phyloP scores from a whole-genome alignment of 169 alveolate species.

The Cryptosporidium sp. region DNA sequence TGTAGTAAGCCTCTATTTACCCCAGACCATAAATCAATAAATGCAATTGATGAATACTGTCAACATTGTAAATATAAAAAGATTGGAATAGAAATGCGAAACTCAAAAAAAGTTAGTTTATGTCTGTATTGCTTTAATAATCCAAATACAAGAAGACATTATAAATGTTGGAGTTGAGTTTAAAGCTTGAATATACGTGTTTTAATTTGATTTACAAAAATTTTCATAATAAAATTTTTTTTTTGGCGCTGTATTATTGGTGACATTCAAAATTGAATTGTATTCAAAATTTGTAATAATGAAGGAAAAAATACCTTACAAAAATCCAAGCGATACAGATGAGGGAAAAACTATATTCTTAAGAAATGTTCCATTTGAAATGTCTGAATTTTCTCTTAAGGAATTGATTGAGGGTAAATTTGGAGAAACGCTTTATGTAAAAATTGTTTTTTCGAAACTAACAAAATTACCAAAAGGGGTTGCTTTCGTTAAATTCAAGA shows the following conservation, averaged over 20 bases:
- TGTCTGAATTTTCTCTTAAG: slow-evolving; percentile 36
- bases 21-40: background rate
- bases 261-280: background rate
- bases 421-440: slow-evolving; percentile 46
- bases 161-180: background rate
- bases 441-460: slow-evolving; percentile 33
- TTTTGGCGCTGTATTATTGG: slow-evolving; percentile 5
- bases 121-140: slow-evolving; percentile 17
- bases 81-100: background rate
- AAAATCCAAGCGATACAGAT: slow-evolving; percentile 3
- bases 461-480: slow-evolving; percentile 70
- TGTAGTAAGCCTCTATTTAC: slow-evolving; percentile 16
- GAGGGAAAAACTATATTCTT: slow-evolving; percentile 63
- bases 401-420: slow-evolving; percentile 23
- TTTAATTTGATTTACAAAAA: background rate
- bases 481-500: slow-evolving; percentile 54
- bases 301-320: background rate
- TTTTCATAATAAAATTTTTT: background rate
- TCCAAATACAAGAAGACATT: background rate
- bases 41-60: background rate
- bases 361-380: slow-evolving; percentile 70
- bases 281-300: slow-evolving; percentile 2
- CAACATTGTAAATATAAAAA: slow-evolving; percentile 4
- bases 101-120: slow-evolving; percentile 3
- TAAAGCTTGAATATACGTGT: background rate